These are phyloP conservation scores for Centaurea solstitialis DNA, from an alignment of 129 eudicot species.

Conservation along the genomic window DNA sequence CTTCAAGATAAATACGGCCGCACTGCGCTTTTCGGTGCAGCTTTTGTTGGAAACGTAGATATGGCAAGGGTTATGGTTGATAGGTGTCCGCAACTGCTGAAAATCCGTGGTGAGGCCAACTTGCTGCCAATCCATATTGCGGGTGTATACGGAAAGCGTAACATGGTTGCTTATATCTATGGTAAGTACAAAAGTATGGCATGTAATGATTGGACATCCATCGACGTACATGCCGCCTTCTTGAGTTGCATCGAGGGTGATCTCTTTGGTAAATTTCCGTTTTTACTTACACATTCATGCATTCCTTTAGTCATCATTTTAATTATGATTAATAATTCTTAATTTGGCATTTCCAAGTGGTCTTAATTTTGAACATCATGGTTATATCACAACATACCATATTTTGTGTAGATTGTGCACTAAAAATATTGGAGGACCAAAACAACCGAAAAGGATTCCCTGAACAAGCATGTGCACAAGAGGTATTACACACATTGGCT, in stretches of 20 bases:
- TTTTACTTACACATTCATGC: too few species aligned
- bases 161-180: constrained; percentile 29
- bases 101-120: background rate
- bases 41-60: constrained; percentile 13
- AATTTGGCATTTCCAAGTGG: too few species aligned
- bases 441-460: constrained; percentile 8
- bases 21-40: constrained; percentile 36
- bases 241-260: constrained; percentile 18
- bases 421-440: constrained; percentile 14
- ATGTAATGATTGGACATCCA: background rate
- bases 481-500: constrained; percentile 31
- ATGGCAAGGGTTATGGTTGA: constrained; percentile 6
- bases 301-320: too few species aligned
- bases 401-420: constrained; percentile 27
- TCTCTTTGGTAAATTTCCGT: background rate
- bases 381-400: too few species aligned
- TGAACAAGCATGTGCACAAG: background rate
- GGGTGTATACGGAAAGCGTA: constrained; percentile 15
- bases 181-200: background rate
- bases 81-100: background rate
- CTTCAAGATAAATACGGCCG: background rate
- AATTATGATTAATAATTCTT: too few species aligned
- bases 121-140: constrained; percentile 36
- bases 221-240: constrained; percentile 15
- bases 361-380: too few species aligned